Evolutionary conservation across 2,329 filamentous ascomycete species (phyloP).

Genomic region (Hansfordia pulvinata): DNA sequence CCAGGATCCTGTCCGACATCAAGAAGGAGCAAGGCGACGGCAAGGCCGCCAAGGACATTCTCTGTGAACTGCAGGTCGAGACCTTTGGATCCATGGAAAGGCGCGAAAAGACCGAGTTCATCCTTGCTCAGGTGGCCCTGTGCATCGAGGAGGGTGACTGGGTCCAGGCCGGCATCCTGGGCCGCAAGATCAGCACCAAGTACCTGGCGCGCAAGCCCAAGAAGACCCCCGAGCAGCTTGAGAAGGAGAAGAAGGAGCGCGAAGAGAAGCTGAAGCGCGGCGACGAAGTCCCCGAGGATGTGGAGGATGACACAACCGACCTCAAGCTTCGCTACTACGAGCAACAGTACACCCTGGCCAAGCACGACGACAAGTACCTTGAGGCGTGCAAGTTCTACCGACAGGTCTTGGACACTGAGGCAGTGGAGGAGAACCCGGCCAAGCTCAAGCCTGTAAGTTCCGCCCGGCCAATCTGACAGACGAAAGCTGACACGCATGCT

Average conservation of each 20-base stretch:
- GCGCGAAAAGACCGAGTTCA: constrained; percentile 97
- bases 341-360: constrained; percentile 89
- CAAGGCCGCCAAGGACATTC: constrained; percentile 77
- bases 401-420: constrained; percentile 90
- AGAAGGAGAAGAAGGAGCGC: constrained; percentile 78
- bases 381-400: constrained; percentile 97
- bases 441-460: constrained; percentile 69
- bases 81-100: constrained; percentile 97
- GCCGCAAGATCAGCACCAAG: constrained; percentile 90
- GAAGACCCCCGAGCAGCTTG: constrained; percentile 78
- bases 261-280: constrained; percentile 74
- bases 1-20: constrained; percentile 89
- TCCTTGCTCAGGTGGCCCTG: constrained; percentile 82
- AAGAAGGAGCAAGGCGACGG: constrained; percentile 93
- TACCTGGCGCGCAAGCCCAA: constrained; percentile 85
- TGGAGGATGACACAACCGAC: constrained; percentile 85
- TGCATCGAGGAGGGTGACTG: constrained; percentile 95
- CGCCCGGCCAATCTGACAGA: too few relatives aligned
- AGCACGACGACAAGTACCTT: constrained; percentile 95
- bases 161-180: constrained; percentile 88
- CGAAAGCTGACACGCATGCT: constrained; percentile 5
- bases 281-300: constrained; percentile 65
- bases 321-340: constrained; percentile 94
- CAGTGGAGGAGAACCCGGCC: constrained; percentile 77
- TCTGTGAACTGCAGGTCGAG: constrained; percentile 96